Evolutionary conservation across 108 stramenopile genomes (phyloP).

Genomic region (Schizochytrium sp.): DNA sequence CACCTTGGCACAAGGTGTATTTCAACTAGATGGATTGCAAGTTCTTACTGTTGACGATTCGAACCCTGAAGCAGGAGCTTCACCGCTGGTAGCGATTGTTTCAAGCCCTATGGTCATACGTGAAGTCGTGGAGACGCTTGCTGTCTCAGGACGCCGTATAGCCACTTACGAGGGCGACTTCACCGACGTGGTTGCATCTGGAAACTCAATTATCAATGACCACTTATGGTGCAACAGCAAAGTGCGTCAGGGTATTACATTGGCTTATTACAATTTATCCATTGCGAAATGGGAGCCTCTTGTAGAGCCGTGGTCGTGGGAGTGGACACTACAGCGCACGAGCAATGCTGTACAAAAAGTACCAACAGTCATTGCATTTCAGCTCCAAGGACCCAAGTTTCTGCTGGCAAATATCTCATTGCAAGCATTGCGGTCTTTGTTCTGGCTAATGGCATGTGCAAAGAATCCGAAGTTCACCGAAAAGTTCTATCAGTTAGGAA

Average conservation of each 20-base stretch:
- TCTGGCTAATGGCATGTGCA: not conserved
- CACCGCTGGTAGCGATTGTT: not conserved
- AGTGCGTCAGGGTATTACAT: not conserved
- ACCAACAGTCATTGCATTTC: not conserved
- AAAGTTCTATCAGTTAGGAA: too few species aligned
- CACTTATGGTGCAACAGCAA: not conserved
- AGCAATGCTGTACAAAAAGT: constrained; percentile 1
- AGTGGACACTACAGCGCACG: constrained; percentile 34
- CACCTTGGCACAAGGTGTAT: not conserved
- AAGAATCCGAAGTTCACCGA: not conserved
- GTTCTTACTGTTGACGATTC: not conserved
- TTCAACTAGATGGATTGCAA: constrained; percentile 25
- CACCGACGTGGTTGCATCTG: not conserved
- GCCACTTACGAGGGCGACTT: constrained; percentile 58
- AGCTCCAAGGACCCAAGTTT: not conserved
- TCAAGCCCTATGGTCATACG: constrained; percentile 15
- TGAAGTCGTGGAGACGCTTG: constrained; percentile 6
- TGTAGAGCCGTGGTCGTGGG: constrained; percentile 9
- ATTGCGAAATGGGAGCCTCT: constrained; percentile 42
- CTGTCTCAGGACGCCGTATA: constrained; percentile 9
- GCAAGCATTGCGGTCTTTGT: not conserved
- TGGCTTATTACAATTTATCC: not conserved
- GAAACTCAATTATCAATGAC: not conserved
- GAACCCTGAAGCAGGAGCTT: not conserved
- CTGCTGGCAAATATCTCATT: not conserved